Conservation (phyloP, 352 stramenopile genomes). For the Globisporangium nunn region DNA sequence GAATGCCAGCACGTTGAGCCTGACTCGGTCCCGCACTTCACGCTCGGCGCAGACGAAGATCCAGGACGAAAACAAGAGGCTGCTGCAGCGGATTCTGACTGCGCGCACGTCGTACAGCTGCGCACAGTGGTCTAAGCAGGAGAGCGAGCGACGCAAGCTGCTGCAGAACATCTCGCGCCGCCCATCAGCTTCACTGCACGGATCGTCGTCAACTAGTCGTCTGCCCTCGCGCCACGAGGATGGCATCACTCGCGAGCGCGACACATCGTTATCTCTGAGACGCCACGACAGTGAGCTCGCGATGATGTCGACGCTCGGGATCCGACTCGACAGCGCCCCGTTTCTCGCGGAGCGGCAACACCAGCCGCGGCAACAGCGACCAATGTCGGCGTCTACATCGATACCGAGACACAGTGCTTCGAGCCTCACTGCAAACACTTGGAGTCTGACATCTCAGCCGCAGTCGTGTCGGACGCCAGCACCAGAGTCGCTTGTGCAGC, state of each 20-base stretch:
- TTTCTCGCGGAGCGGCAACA: not conserved
- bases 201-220: slow-evolving; percentile 11
- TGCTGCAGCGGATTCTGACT: slow-evolving; percentile 40
- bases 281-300: not conserved
- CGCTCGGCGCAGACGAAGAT: slow-evolving; percentile 30
- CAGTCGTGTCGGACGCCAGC: not conserved
- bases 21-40: slow-evolving; percentile 14
- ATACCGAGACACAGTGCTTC: too few species aligned
- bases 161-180: slow-evolving; percentile 35
- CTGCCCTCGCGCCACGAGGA: slow-evolving; percentile 6
- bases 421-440: not conserved
- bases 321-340: slow-evolving; percentile 2
- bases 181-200: not conserved
- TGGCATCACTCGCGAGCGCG: too few species aligned
- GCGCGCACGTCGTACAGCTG: slow-evolving; percentile 39
- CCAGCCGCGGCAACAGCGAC: not conserved
- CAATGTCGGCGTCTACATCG: slow-evolving; percentile 1
- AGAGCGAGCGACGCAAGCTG: slow-evolving; percentile 34
- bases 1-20: slow-evolving; percentile 22
- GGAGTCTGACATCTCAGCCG: not conserved
- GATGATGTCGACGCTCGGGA: not conserved
- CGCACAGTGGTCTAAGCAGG: slow-evolving; percentile 24
- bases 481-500: slow-evolving; percentile 7
- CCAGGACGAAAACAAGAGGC: slow-evolving; percentile 39
- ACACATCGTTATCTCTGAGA: too few species aligned